These are phyloP conservation scores for Astragalus membranaceus DNA, from an alignment of 306 rosid genomes.

Conservation along the genomic window DNA sequence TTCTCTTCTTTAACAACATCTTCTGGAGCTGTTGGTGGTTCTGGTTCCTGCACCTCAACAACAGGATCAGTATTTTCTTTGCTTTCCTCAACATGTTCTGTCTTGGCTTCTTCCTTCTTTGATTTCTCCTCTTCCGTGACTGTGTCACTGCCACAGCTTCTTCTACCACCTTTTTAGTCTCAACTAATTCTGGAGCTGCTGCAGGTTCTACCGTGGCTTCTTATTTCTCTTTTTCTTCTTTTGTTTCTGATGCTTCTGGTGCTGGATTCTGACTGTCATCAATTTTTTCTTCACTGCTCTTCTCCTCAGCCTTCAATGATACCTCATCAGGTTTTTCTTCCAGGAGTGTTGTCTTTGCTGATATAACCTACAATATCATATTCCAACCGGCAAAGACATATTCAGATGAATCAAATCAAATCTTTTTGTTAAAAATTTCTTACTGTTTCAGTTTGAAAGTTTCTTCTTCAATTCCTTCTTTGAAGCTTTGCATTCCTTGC, in stretches of 20 bases:
- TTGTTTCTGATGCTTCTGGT: slow-evolving; percentile 20
- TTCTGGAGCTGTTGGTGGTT: slow-evolving; percentile 11
- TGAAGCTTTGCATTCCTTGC: too few relatives aligned
- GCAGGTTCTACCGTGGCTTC: slow-evolving; percentile 1
- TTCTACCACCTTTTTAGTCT: too few relatives aligned
- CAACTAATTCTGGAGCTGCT: slow-evolving; percentile 28
- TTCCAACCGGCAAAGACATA: neutral
- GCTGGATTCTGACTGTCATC: slow-evolving; percentile 19
- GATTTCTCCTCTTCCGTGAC: slow-evolving; percentile 27
- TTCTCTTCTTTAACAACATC: slow-evolving; percentile 20
- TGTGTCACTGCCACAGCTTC: too few relatives aligned
- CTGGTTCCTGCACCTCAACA: slow-evolving; percentile 15
- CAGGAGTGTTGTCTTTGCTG: slow-evolving; percentile 45
- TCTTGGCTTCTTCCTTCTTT: slow-evolving; percentile 11
- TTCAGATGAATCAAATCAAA: neutral
- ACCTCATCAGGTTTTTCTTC: slow-evolving; percentile 35
- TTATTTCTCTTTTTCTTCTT: slow-evolving; percentile 28
- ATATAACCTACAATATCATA: slow-evolving; percentile 42
- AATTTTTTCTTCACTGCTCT: slow-evolving; percentile 25
- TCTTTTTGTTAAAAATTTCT: too few relatives aligned
- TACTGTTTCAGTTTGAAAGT: too few relatives aligned
- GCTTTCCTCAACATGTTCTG: slow-evolving; percentile 26
- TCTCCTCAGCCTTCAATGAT: slow-evolving; percentile 34
- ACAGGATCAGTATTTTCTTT: slow-evolving; percentile 25
- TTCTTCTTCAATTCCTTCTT: too few relatives aligned